A percentile compares a stretch with the other conserved stretches of the same genome.
Evolutionary conservation across 2,329 filamentous ascomycete species (phyloP).

Genomic region (Chaetomiaceae sp.): DNA sequence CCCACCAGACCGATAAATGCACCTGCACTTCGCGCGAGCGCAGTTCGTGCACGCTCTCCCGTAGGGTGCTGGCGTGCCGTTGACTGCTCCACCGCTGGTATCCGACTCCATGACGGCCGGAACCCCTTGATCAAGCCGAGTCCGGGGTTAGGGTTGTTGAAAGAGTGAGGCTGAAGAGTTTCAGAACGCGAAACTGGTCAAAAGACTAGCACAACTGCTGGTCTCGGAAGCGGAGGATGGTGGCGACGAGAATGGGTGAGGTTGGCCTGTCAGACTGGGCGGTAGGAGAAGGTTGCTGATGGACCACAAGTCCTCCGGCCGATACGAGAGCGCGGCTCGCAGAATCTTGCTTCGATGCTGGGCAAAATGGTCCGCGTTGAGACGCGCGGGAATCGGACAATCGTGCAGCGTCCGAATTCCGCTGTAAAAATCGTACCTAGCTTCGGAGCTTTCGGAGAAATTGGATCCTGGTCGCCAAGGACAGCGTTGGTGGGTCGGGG

Average conservation of each 20-base stretch:
- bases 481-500: not conserved
- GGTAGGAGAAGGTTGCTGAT: not conserved
- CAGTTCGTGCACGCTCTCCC: conserved; percentile 45
- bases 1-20: conserved; percentile 37
- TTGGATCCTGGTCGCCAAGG: not conserved
- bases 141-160: conserved; percentile 15
- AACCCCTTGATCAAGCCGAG: no score
- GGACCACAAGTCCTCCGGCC: not conserved
- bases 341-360: conserved; percentile 1
- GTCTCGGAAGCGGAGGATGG: not conserved
- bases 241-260: not conserved
- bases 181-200: not conserved
- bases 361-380: not conserved
- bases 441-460: no score
- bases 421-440: not conserved
- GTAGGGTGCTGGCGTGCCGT: conserved; percentile 30
- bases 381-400: conserved; percentile 10
- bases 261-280: no score
- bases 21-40: conserved; percentile 46
- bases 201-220: not conserved
- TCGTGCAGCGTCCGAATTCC: conserved; percentile 9
- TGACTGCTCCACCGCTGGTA: not conserved
- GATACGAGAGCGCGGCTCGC: not conserved
- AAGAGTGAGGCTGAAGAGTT: not conserved
- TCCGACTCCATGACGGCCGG: conserved; percentile 9